Evolutionary conservation across 2,329 filamentous ascomycete genomes (phyloP).

Genomic region (Penicillium sp.): DNA sequence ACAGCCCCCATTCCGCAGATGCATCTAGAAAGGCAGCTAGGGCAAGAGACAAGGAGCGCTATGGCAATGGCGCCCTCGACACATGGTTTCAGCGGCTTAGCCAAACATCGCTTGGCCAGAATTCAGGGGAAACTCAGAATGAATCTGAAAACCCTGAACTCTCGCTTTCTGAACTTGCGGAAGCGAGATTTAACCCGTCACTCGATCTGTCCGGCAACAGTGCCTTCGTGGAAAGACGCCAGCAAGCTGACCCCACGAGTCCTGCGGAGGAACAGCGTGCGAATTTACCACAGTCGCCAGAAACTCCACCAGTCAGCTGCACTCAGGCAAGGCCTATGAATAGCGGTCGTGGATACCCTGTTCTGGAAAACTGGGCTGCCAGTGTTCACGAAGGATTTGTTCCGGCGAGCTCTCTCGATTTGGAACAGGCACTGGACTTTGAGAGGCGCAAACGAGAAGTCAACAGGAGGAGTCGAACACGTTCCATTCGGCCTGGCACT

Average conservation of each 20-base stretch:
- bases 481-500: neutral
- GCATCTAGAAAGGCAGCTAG: conserved; percentile 7
- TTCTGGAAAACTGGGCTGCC: conserved; percentile 20
- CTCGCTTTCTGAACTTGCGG: conserved; percentile 13
- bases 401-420: conserved; percentile 2
- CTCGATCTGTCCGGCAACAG: too few species aligned
- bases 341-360: conserved; percentile 18
- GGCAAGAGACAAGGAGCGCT: conserved; percentile 14
- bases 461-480: conserved; percentile 7
- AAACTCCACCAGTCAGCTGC: too few species aligned
- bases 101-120: conserved; percentile 7
- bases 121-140: neutral
- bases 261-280: too few species aligned
- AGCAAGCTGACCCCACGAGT: too few species aligned
- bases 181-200: conserved; percentile 8
- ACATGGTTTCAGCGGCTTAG: conserved; percentile 18
- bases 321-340: conserved; percentile 9
- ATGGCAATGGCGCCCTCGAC: conserved; percentile 20
- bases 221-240: too few species aligned
- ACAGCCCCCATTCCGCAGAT: neutral
- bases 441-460: conserved; percentile 20
- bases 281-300: too few species aligned
- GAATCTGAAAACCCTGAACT: conserved; percentile 1
- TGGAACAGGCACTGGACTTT: conserved; percentile 20
- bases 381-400: conserved; percentile 11